These are phyloP conservation scores for Skeletonema marinoi DNA, from an alignment of 108 stramenopile genomes.

Conservation along the genomic window DNA sequence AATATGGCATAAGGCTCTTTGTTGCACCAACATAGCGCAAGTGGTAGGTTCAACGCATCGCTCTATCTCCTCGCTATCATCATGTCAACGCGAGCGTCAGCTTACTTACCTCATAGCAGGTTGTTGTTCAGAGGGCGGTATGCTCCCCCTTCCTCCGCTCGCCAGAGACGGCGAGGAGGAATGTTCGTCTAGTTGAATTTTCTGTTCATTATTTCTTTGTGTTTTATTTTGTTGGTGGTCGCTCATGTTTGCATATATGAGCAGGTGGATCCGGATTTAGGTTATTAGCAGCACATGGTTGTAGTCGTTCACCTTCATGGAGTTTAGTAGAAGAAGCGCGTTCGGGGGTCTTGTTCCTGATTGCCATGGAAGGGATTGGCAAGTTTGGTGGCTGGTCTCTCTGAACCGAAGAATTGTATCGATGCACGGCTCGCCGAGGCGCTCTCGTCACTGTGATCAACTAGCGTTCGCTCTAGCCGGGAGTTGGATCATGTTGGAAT, in stretches of 20 bases:
- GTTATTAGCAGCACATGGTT: constrained; percentile 1
- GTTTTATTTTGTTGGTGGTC: background rate
- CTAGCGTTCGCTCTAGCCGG: too few relatives aligned
- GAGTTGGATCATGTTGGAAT: too few relatives aligned
- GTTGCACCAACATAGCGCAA: background rate
- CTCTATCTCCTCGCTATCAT: background rate
- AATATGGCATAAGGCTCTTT: background rate
- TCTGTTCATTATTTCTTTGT: background rate
- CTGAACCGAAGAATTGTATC: too few relatives aligned
- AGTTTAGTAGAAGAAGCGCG: background rate
- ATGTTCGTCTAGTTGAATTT: background rate
- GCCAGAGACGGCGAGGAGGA: background rate
- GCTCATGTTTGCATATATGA: background rate
- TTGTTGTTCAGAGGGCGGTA: constrained; percentile 14
- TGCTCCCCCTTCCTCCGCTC: background rate
- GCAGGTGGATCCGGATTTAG: background rate
- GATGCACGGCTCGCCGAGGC: too few relatives aligned
- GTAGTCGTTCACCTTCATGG: background rate
- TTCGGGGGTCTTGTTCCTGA: background rate
- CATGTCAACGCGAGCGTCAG: background rate
- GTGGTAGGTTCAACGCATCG: background rate
- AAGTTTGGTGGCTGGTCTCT: too few relatives aligned
- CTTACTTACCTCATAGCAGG: constrained; percentile 36
- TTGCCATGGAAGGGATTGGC: background rate
- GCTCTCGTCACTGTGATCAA: too few relatives aligned